Base-by-base conservation (phyloP, 1,139 yeast genomes). In the Magnusiomyces ingens region DNA sequence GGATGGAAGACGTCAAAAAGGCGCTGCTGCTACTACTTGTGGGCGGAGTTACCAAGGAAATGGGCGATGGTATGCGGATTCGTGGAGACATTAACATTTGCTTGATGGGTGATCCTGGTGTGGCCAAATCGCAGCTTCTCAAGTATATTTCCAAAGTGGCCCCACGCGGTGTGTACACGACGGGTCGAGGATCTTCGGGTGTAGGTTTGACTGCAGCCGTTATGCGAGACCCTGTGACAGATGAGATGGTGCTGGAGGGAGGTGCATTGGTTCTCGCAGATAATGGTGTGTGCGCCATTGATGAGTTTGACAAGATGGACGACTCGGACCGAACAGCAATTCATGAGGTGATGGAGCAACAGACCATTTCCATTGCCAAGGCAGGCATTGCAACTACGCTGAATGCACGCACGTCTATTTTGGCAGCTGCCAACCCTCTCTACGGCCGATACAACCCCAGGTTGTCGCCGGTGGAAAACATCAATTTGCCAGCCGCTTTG, bases 341-440 rank as follows among this genome's bases (percentile, higher is more conserved):
- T 66, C 99, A 93, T 71, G 99, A 93, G 75, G 99, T 94, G 46
- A 94, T 94, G 99, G 99, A 94, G 74, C 99, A 94, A 70, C 99
- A 94, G 71, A 94, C 99, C 1, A 93, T 94, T 58, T 88, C 96
- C 35, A 94, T 94, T 57, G 87, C 98, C 48, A 94, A 94, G 70
- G 99, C 99, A 2, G 99, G 99, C 61, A 93, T 94, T 62, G 88
- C 95, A 60, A 94, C 99, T 6, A 90, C 98, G 0, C 76, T 94
- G 61, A 94, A 94, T 68, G 99, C 99, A 12, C 80, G 99, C 69
- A 82, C 99, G 0, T 90, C 98, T 1, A 88, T 94, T 57, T 72
- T 94, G 59, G 99, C 99, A 0, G 99, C 99, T 38, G 99, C 99
- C 6, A 94, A 94, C 73, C 99, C 99, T 15, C 74, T 93, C 41